Base-by-base conservation (phyloP, 345 rosid species). In the Syzygium aromaticum region DNA sequence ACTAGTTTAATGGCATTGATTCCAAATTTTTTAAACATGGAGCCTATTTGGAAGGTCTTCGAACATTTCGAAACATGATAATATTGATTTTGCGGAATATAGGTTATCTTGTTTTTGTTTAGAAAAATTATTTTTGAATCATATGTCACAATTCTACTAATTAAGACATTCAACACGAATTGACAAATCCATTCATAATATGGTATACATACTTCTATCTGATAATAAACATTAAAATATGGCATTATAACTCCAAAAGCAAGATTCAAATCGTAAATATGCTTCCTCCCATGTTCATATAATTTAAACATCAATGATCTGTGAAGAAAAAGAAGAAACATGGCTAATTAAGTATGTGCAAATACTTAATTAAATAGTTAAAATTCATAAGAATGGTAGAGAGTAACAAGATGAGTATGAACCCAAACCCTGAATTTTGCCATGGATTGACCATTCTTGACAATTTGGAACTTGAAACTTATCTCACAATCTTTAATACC, bases 1-100 rank as follows among this genome's bases (percentile, higher is more conserved):
- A 46, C 3, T 67, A 1, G 13, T 4, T 19, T 0, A 10, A 11
- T 5, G 7, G 80, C 38, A 16, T 67, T 17, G 23, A 33, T 33
- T 9, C 80, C 5, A 38, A 73, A 73, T 19, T 73, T 38, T 73
- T 38, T 1, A 15, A 8, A 30, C 25, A 2, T 38, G 0, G 0
- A 3, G 1, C 40, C 6, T 16, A 30, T 3, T 3, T 0, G 1
- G 11, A 30, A 7, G 46, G 40, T 67, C 3, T 7, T 8, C 3
- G 23, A 67, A 17, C 78, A 33, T 17, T 11, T 1, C 9, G 7
- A 17, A 67, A 19, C 46, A 4, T 67, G 6, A 3, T 30, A 33
- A 28, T 30, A 33, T 30, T 33, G 4, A 8, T 30, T 17, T 33
- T 22, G 1, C 1, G 5, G 5, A 16, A 67, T 33, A 21, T 67